These are phyloP conservation scores for Daucus carota DNA, from an alignment of 129 eudicot species.

Conservation along the genomic window DNA sequence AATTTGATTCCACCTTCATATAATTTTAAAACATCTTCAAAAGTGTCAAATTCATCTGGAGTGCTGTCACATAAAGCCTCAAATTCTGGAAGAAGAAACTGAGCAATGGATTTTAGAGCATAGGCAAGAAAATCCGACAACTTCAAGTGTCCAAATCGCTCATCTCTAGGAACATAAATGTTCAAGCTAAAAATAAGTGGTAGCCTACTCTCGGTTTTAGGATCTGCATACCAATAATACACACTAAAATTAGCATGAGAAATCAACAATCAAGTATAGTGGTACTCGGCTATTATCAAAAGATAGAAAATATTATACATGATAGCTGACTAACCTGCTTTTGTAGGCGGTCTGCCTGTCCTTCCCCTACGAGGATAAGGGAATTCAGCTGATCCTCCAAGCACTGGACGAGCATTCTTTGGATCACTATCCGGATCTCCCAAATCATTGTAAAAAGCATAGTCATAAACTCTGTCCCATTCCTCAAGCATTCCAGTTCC, in stretches of 20 bases:
- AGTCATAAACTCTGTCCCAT: conserved; percentile 89
- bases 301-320: no score
- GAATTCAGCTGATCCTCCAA: conserved; percentile 56
- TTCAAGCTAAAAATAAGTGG: conserved; percentile 30
- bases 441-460: conserved; percentile 72
- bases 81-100: conserved; percentile 31
- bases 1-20: conserved; percentile 8
- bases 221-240: conserved; percentile 25
- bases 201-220: conserved; percentile 39
- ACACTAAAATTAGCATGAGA: background rate
- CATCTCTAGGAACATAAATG: conserved; percentile 52
- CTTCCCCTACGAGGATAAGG: conserved; percentile 94
- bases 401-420: conserved; percentile 50
- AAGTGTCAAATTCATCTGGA: conserved; percentile 27
- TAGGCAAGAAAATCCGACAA: conserved; percentile 35
- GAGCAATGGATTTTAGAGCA: conserved; percentile 36
- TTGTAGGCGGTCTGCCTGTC: conserved; percentile 60
- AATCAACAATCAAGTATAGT: background rate
- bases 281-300: background rate
- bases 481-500: conserved; percentile 61
- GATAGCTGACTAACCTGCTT: conserved; percentile 29
- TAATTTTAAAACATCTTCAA: conserved; percentile 18
- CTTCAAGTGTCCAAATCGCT: conserved; percentile 40
- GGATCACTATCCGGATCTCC: conserved; percentile 63
- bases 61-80: conserved; percentile 31